Conservation (phyloP, 2,329 filamentous ascomycete species). For the Pseudocercospora eumusae region DNA sequence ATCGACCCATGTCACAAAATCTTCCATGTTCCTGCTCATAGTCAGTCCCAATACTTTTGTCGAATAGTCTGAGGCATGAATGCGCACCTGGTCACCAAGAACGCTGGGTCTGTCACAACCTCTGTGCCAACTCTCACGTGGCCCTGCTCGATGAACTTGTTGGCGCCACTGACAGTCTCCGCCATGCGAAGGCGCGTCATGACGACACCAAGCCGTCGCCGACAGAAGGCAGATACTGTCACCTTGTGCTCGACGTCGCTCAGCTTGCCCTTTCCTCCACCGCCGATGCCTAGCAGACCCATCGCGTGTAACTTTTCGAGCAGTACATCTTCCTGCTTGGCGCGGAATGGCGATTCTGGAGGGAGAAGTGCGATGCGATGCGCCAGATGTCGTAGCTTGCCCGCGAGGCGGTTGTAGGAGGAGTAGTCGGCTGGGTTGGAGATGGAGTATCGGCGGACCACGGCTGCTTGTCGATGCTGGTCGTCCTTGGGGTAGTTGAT, state of each 20-base stretch:
- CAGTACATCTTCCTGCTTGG: conserved; percentile 81
- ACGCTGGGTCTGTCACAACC: conserved; percentile 85
- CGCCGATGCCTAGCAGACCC: conserved; percentile 75
- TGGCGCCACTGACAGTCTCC: conserved; percentile 77
- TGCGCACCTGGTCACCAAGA: conserved; percentile 68
- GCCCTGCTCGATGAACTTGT: conserved; percentile 88
- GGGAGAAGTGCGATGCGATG: conserved; percentile 80
- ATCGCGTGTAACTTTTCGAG: conserved; percentile 92
- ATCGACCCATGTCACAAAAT: conserved; percentile 95
- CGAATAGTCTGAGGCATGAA: not conserved
- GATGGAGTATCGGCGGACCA: conserved; percentile 86
- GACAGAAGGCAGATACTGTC: conserved; percentile 85
- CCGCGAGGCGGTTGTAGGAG: conserved; percentile 50
- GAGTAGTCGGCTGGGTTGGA: conserved; percentile 85
- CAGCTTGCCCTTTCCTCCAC: conserved; percentile 61
- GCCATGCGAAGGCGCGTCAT: conserved; percentile 92
- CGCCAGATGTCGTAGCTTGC: conserved; percentile 80
- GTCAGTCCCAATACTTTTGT: conserved; percentile 12
- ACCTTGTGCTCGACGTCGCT: conserved; percentile 78
- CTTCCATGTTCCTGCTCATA: conserved; percentile 71
- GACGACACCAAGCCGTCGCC: conserved; percentile 80
- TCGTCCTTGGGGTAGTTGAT: conserved; percentile 80
- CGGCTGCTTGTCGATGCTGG: conserved; percentile 76
- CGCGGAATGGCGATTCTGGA: conserved; percentile 74
- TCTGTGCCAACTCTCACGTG: conserved; percentile 81